Base-by-base conservation (phyloP, 148 eudicot species). In the Silene latifolia region DNA sequence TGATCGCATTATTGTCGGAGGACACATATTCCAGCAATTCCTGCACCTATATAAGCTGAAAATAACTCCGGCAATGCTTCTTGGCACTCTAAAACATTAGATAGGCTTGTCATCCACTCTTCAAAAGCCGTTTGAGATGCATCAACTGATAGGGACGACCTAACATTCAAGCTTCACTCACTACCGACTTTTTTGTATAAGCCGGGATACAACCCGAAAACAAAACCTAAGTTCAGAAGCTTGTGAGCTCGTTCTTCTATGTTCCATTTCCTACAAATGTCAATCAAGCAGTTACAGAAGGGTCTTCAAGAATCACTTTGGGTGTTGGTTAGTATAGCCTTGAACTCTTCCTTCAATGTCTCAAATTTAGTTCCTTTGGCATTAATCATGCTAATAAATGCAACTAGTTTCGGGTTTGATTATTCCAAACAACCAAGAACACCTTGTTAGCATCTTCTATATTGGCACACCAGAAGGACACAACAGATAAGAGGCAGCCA, bases 121-220 rank as follows among this genome's bases (percentile, higher is more conserved):
- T 96, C 99, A 29, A 96, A 82, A 7, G 99, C 98, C 4, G 98
- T 96, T 63, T 81, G 83, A 25, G 99, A 93, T 21, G 99, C 99
- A 57, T 98, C 99, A 13, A 96, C 83, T 0, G 99, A 96, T 24
- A 96, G 80, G n/a, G n/a, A n/a, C 12, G 99, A 88, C 58, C 94
- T 81, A 39, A 96, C 95, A 53, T 96, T 89, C 67, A 96, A 77
- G 18, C 89, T 84, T 98, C 99, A 96, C 68, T 96, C 99, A 17
- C 81, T 88, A 12, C 89, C 48, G 3, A 92, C 87, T 82, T 90
- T 96, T 42, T 90, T 87, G 72, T 96, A 97, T 74, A 96, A 77
- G 17, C 97, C 97, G 4, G 93, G 97, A 75, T 96, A 96, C 59
- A 96, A 78, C 18, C 99, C 98, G 13, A 83, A 86, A 12, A 86